These are phyloP conservation scores for Penicillium samsonianum DNA, from an alignment of 495 filamentous ascomycete genomes.

Conservation along the genomic window DNA sequence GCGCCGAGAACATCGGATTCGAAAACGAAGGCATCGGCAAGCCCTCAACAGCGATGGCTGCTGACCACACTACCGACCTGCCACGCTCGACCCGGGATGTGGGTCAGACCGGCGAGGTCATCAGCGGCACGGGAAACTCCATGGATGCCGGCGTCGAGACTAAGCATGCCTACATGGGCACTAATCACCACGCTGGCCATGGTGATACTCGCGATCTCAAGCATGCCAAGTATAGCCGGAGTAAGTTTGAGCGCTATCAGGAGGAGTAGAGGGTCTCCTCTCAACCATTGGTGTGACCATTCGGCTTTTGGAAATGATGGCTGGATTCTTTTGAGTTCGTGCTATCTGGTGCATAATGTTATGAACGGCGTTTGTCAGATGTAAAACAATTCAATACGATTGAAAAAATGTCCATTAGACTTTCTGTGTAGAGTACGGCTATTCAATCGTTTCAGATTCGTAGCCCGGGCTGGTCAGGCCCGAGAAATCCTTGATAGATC, in stretches of 20 bases:
- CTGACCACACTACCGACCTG: conserved; percentile 55
- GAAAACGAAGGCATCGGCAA: conserved; percentile 34
- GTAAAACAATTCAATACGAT: conserved; percentile 2
- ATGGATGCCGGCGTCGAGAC: conserved; percentile 47
- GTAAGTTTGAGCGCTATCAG: conserved; percentile 42
- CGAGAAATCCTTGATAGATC: conserved; percentile 44
- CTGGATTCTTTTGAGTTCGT: background rate
- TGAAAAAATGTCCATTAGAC: background rate
- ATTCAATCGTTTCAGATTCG: conserved; percentile 15
- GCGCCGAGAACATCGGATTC: conserved; percentile 31
- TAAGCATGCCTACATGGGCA: conserved; percentile 44
- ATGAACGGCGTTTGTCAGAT: background rate
- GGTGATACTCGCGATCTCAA: conserved; percentile 43
- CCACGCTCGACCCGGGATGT: conserved; percentile 50
- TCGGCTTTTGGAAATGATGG: background rate
- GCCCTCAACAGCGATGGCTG: conserved; percentile 44
- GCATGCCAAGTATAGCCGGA: conserved; percentile 43
- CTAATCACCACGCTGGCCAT: conserved; percentile 37
- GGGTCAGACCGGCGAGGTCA: conserved; percentile 48
- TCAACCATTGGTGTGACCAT: conserved; percentile 15
- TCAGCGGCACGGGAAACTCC: conserved; percentile 53
- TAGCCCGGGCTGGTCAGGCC: conserved; percentile 8
- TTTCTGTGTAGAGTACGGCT: background rate
- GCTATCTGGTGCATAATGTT: conserved; percentile 3
- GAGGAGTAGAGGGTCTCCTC: conserved; percentile 26